A percentile compares a stretch with the other conserved stretches of the same genome.
Conservation (phyloP, 2,329 filamentous ascomycete species). For the Bipolaris gigantea region DNA sequence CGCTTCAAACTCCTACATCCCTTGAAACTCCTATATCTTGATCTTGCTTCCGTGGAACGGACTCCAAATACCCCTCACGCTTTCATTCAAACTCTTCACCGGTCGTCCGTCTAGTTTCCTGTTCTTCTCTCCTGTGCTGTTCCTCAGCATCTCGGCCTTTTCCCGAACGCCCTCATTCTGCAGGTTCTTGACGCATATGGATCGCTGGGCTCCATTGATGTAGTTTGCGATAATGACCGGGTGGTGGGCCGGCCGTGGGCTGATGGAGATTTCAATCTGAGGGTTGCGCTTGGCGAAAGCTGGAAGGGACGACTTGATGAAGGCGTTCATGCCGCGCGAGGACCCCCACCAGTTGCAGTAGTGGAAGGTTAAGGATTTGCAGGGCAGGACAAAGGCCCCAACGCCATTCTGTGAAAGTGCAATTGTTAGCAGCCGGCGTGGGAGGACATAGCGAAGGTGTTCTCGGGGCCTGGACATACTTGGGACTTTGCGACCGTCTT, state of each 20-base stretch:
- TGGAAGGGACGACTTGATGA: slow-evolving; percentile 76
- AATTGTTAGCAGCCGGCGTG: slow-evolving; percentile 10
- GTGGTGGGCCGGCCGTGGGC: slow-evolving; percentile 85
- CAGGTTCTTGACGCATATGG: slow-evolving; percentile 86
- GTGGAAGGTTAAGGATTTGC: slow-evolving; percentile 92
- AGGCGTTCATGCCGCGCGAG: slow-evolving; percentile 89
- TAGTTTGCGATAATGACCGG: slow-evolving; percentile 88
- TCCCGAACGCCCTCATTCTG: slow-evolving; percentile 77
- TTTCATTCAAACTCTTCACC: slow-evolving; percentile 64
- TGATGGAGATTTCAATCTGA: slow-evolving; percentile 87
- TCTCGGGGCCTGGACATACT: slow-evolving; percentile 46
- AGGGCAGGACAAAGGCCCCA: slow-evolving; percentile 95
- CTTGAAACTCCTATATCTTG: slow-evolving; percentile 24
- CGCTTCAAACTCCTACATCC: too few relatives aligned
- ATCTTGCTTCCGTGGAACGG: slow-evolving; percentile 61
- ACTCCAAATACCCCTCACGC: slow-evolving; percentile 67
- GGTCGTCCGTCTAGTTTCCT: slow-evolving; percentile 58
- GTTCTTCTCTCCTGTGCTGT: slow-evolving; percentile 75
- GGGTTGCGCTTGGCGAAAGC: slow-evolving; percentile 81
- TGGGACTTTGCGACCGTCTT: slow-evolving; percentile 59
- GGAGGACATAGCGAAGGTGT: neutral
- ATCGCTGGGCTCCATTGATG: slow-evolving; percentile 84
- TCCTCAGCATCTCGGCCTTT: slow-evolving; percentile 73
- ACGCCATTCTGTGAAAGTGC: slow-evolving; percentile 75
- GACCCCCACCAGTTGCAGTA: slow-evolving; percentile 97